Evolutionary conservation across 768 basidiomycete species (phyloP), one percentile per base, ranked within the genome.

Genomic region (Omphalotus guepiniiformis): DNA sequence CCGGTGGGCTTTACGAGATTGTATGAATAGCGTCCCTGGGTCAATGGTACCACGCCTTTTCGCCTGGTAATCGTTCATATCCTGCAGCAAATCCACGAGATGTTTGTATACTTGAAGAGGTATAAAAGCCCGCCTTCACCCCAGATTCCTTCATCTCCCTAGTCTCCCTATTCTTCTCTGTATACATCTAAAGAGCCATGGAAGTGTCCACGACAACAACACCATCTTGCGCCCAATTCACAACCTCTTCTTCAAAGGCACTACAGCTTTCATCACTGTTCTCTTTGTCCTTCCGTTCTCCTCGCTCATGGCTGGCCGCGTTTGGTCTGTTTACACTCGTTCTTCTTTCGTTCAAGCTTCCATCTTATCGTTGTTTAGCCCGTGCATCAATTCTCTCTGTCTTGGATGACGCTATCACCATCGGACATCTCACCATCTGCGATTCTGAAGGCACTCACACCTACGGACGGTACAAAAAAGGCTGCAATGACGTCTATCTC

Each of bases 401-500:
- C 42, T 75, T 83, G 37, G 70, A 75, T 44, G 74, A 72, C 54
- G 80, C 81, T 25, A 78, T 85, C 59, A 70, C 65, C 4, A 69
- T 71, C 59, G 83, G 83, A 5, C 73, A 76, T 64, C 64, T 85
- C 52, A 82, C 80, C 32, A 71, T 85, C 56, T 69, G 73, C 60
- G 83, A 85, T 66, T 70, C 75, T 11, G 70, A 81, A 58, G 81
- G 81, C 52, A 70, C 74, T 9, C 71, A 76, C 58, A 71, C 79
- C 57, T 85, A 80, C 55, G 82, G 83, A 37, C 71, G 65, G 23
- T 73, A 74, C 57, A 65, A 71, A 62, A 79, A 79, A 57, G 79
- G 75, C 45, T 78, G 72, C 63, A 82, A 80, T 68, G 74, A 80
- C 58, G 80, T 80, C 48, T 73, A 78, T 51, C 59, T 86, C 49